Base-by-base conservation (phyloP, 1,284 basidiomycete genomes). In the Austroboletus sp. region DNA sequence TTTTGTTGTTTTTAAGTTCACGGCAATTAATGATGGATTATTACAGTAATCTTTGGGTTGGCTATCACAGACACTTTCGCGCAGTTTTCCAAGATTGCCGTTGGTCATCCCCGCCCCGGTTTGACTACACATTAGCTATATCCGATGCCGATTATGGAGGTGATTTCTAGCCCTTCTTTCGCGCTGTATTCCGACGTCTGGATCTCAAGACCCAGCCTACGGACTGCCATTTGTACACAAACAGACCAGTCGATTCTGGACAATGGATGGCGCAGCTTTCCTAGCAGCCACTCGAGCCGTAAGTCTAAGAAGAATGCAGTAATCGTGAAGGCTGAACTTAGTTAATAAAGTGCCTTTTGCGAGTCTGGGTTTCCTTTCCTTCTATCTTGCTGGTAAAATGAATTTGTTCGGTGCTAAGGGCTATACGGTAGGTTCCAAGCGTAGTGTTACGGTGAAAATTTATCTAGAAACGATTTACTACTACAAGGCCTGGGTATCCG, bases 261-360 rank as follows among this genome's bases (percentile, higher is more conserved):
- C 26, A 91, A 95, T 62, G 94, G 94, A 0, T 98, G 93, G 73
- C 80, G 89, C 56, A 92, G 88, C 61, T 97, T 98, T 67, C 90
- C 90, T 4, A 92, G 88, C 41, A 95, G 95, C 0, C 95, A 98
- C 68, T 82, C 89, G 1, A 89, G 87, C 58, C 63, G 79, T 91
- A 67, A 34, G 78, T 72, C 30, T 6, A 15, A 17, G n/a, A 29
- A 35, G 9, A 15, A 34, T 41, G 11, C 19, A 29, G 9, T 17
- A 30, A 6, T 5, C 15, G 12, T 11, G 16, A 25, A 40, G 6
- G 40, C 36, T 48, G 46, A 61, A 19, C 26, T 25, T 36, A 6
- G 37, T 43, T 25, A 37, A 19, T 40, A 5, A 57, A 89, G 89
- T 94, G 42, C 88, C 91, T 0, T 98, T 94, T 60, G 89, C 92